Evolutionary conservation across 176 grass and related monocot species (phyloP).

Genomic region (Lolium rigidum): DNA sequence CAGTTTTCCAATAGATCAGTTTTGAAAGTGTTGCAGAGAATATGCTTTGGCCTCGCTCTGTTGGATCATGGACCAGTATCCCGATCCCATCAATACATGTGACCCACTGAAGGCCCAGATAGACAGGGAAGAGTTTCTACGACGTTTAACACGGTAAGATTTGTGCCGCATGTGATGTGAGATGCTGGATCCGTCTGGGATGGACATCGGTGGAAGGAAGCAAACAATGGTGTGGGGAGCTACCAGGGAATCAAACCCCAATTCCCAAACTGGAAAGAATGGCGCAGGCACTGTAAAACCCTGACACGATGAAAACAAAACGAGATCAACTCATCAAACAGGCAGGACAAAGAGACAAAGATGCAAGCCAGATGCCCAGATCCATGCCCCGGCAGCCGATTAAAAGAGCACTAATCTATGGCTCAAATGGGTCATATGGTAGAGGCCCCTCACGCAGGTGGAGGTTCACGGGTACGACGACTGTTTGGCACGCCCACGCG

Average conservation of each 20-base stretch:
- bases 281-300: background rate
- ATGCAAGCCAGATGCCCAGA: background rate
- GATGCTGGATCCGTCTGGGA: background rate
- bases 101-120: background rate
- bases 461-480: slow-evolving; percentile 34
- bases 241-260: background rate
- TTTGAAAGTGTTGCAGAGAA: no score
- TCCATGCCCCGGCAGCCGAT: background rate
- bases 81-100: background rate
- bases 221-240: no score
- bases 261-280: background rate
- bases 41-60: background rate
- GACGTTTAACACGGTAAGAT: background rate
- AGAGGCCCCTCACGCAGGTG: background rate
- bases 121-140: no score
- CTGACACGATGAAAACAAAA: slow-evolving; percentile 33
- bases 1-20: no score
- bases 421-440: background rate
- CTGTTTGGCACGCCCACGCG: slow-evolving; percentile 9
- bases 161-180: background rate
- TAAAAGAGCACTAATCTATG: background rate
- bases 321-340: background rate
- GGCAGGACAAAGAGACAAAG: background rate
- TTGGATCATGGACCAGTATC: background rate
- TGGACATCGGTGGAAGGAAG: background rate